Evolutionary conservation across 1,284 basidiomycete species (phyloP).

Genomic region (Cronartium ribicola): DNA sequence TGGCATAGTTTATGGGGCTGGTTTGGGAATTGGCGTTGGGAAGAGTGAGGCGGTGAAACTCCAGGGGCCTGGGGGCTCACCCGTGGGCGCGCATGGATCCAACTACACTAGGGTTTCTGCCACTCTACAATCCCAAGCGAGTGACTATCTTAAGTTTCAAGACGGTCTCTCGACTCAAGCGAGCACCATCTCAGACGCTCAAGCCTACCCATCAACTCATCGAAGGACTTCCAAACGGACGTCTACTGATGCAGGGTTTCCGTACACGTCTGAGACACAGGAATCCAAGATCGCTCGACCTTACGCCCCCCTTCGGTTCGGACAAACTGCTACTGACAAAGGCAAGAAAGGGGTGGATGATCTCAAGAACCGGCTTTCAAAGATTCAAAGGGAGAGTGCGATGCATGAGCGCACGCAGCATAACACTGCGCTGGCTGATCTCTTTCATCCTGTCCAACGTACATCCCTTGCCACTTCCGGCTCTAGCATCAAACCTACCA

Average conservation of each 20-base stretch:
- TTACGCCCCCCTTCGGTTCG: slow-evolving; percentile 21
- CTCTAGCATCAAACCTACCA: neutral
- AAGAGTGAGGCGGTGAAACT: slow-evolving; percentile 3
- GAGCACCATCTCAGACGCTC: slow-evolving; percentile 8
- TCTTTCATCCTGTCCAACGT: slow-evolving; percentile 5
- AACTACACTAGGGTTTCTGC: neutral
- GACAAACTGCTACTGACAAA: slow-evolving; percentile 9
- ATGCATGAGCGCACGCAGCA: slow-evolving; percentile 38
- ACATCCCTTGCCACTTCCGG: slow-evolving; percentile 24
- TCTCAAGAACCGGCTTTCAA: slow-evolving; percentile 29
- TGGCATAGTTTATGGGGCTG: slow-evolving; percentile 10
- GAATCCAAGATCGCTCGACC: slow-evolving; percentile 37
- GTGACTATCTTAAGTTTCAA: neutral
- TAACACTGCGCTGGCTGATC: neutral
- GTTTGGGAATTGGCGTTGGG: neutral
- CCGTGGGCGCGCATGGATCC: slow-evolving; percentile 11
- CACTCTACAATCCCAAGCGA: neutral
- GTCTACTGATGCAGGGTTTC: slow-evolving; percentile 38
- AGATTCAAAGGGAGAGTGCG: slow-evolving; percentile 36
- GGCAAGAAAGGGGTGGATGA: slow-evolving; percentile 31
- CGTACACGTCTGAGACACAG: slow-evolving; percentile 28
- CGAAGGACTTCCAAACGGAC: slow-evolving; percentile 32
- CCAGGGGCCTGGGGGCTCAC: slow-evolving; percentile 1
- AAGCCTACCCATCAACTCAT: slow-evolving; percentile 9
- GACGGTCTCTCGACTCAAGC: slow-evolving; percentile 3